Base-by-base conservation (phyloP, 2,329 filamentous ascomycete genomes). In the Fusarium setosum region DNA sequence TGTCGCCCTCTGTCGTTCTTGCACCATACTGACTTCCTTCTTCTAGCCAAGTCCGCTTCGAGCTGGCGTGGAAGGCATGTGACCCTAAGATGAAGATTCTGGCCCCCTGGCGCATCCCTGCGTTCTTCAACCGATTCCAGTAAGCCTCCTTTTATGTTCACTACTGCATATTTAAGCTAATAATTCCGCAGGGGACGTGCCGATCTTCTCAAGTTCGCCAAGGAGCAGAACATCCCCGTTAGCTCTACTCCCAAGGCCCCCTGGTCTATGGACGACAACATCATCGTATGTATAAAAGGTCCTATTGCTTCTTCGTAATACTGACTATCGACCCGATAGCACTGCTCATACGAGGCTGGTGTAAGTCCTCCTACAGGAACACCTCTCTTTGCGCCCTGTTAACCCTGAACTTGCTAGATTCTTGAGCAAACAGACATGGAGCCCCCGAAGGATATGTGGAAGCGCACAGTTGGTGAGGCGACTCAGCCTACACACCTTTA, bases 401-500 rank as follows among this genome's bases (percentile, higher is more conserved):
- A 10, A 49, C 45, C 24, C 44, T 48, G 44, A 49, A 49, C 31
- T 49, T 49, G 45, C 29, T 34, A 34, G 45, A 90, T 88, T 65
- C 82, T 91, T 45, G 88, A 90, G 77, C 83, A 84, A 59, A 78
- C 81, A 20, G 72, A 82, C 69, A 78, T 82, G 59, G 85, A 86
- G 63, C 85, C 90, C 41, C 89, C 90, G 29, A 82, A 86, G 70
- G 88, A 92, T 72, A 89, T 93, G 86, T 93, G 90, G 90, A 92
- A 85, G 72, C 80, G 86, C 72, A 86, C 83, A 24, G 69, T 76
- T 52, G 49, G 51, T 54, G 26, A 45, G 51, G 29, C 26, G 29
- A 37, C 32, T 37, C 32, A 37, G 32, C 13, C 32, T 38, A 50
- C 20, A 38, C 18, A n/a, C 21, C 24, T 37, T 8, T 50, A 26